These are phyloP conservation scores for Pseudevernia furfuracea DNA, from an alignment of 495 filamentous ascomycete genomes.

Conservation along the genomic window DNA sequence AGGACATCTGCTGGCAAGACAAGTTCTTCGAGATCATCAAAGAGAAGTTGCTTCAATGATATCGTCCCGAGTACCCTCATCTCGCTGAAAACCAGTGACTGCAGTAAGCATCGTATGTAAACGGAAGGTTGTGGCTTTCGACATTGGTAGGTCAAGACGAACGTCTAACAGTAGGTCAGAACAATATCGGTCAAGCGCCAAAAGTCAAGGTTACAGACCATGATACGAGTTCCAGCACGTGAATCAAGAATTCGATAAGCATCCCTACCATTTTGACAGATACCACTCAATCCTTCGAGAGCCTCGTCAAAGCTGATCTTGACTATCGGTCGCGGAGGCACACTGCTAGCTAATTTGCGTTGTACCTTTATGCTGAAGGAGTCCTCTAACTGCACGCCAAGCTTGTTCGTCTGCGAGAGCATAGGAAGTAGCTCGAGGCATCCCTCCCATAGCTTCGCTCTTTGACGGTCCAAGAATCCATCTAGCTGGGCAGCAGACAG, in stretches of 20 bases:
- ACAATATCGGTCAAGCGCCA: constrained; percentile 10
- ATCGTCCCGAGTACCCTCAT: constrained; percentile 57
- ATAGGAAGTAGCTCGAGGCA: constrained; percentile 41
- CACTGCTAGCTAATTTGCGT: constrained; percentile 78
- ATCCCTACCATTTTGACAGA: constrained; percentile 67
- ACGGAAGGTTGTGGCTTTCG: constrained; percentile 75
- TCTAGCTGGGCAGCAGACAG: constrained; percentile 46
- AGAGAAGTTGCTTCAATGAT: constrained; percentile 64
- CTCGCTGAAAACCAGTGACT: constrained; percentile 66
- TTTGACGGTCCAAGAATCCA: constrained; percentile 36
- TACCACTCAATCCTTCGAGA: constrained; percentile 54
- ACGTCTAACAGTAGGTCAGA: constrained; percentile 39
- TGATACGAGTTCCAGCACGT: constrained; percentile 57
- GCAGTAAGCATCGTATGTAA: constrained; percentile 75
- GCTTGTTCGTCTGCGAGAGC: constrained; percentile 47
- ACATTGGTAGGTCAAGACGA: constrained; percentile 63
- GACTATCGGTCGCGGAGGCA: constrained; percentile 86
- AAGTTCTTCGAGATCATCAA: constrained; percentile 68
- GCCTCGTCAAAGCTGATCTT: constrained; percentile 65
- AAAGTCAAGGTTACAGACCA: constrained; percentile 37
- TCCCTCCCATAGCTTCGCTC: constrained; percentile 34
- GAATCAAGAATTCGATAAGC: constrained; percentile 61
- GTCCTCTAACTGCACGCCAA: constrained; percentile 61
- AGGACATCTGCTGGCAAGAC: constrained; percentile 65
- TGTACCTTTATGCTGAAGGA: constrained; percentile 90